Evolutionary conservation across 2,329 filamentous ascomycete genomes (phyloP).

Genomic region (Sordariomycetes sp.): DNA sequence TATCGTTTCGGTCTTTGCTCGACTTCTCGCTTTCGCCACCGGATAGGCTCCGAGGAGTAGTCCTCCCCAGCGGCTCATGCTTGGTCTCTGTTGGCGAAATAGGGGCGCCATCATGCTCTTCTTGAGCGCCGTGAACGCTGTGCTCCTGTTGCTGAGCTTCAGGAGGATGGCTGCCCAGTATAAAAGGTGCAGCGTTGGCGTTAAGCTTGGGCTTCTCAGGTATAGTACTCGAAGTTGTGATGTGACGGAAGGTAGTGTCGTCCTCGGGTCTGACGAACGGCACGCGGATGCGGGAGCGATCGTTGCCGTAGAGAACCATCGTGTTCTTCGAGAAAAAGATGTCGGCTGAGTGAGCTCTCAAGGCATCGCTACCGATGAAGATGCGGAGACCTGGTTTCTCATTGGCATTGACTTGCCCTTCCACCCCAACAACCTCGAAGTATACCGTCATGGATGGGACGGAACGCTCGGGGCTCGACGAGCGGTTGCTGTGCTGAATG

Average conservation of each 20-base stretch:
- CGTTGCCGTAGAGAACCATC: constrained; percentile 78
- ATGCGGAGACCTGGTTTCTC: constrained; percentile 54
- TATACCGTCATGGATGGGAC: constrained; percentile 73
- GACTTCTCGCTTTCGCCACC: constrained; percentile 35
- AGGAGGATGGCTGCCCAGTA: constrained; percentile 18
- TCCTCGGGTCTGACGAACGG: constrained; percentile 90
- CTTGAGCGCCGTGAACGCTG: constrained; percentile 11
- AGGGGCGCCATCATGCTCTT: constrained; percentile 13
- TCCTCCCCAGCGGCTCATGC: no score
- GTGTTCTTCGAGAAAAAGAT: constrained; percentile 87
- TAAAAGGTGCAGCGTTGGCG: constrained; percentile 34
- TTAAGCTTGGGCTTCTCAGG: constrained; percentile 52
- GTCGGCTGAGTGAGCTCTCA: constrained; percentile 81
- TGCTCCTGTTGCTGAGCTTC: constrained; percentile 3
- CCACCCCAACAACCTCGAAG: constrained; percentile 62
- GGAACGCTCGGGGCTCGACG: constrained; percentile 55
- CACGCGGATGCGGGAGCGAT: constrained; percentile 78
- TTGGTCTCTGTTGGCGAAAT: constrained; percentile 26
- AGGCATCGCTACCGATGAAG: constrained; percentile 80
- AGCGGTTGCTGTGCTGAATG: constrained; percentile 63
- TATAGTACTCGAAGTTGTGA: constrained; percentile 53
- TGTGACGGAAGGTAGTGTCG: constrained; percentile 67
- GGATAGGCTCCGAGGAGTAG: no score
- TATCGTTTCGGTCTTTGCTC: constrained; percentile 11
- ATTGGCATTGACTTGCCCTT: constrained; percentile 22